These are phyloP conservation scores for Hypoxylon rickii DNA, from an alignment of 495 filamentous ascomycete genomes.

Conservation along the genomic window DNA sequence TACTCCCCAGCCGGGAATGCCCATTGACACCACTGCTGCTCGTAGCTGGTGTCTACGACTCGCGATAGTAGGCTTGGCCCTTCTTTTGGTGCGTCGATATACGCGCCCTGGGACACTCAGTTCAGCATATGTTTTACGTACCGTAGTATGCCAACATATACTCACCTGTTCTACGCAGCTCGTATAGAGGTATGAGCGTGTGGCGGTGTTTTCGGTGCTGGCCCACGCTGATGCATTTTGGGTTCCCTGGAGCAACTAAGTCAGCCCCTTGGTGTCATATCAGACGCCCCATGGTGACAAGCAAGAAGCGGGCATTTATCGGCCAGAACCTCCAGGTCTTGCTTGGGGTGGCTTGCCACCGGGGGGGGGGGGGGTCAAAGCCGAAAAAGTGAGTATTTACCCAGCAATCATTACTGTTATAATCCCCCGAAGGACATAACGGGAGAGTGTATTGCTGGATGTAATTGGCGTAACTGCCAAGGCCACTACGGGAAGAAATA, in stretches of 20 bases:
- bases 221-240: constrained; percentile 44
- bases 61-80: constrained; percentile 49
- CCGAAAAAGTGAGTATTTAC: too few relatives aligned
- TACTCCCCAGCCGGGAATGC: constrained; percentile 50
- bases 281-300: too few relatives aligned
- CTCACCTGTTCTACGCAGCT: constrained; percentile 50
- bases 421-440: constrained; percentile 46
- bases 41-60: constrained; percentile 51
- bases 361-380: too few relatives aligned
- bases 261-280: background rate
- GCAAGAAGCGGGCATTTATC: too few relatives aligned
- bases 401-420: constrained; percentile 50
- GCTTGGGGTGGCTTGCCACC: too few relatives aligned
- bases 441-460: constrained; percentile 48
- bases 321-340: too few relatives aligned
- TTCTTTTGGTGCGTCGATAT: constrained; percentile 48
- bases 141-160: background rate
- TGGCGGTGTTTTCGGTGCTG: constrained; percentile 39
- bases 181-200: constrained; percentile 52
- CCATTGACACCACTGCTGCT: constrained; percentile 58
- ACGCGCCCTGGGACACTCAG: constrained; percentile 41
- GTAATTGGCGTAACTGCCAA: constrained; percentile 54
- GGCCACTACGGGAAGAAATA: constrained; percentile 18
- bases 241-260: constrained; percentile 20
- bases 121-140: background rate